These are phyloP conservation scores for Nemania serpens DNA, from an alignment of 2,329 filamentous ascomycete genomes.

Conservation along the genomic window DNA sequence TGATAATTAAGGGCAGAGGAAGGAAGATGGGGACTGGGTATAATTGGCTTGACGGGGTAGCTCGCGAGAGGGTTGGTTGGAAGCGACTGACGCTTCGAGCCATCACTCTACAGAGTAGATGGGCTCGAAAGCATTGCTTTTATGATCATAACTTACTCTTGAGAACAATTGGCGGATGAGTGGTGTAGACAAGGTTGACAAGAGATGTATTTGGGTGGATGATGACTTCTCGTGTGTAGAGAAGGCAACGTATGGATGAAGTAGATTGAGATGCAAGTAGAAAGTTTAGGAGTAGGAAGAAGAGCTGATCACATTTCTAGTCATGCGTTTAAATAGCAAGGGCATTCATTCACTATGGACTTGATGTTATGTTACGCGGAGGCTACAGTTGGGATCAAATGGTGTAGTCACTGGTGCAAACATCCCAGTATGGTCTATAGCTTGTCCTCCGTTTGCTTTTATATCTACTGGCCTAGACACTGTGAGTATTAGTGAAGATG, in stretches of 20 bases:
- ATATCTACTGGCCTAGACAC: no score
- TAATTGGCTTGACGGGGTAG: background rate
- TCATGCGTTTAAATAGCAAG: no score
- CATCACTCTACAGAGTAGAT: background rate
- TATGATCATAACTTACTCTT: background rate
- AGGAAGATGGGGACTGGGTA: background rate
- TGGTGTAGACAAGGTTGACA: background rate
- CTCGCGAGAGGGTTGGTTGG: background rate
- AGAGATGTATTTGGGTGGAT: background rate
- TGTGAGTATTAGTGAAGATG: no score
- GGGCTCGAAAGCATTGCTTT: background rate
- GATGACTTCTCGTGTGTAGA: background rate
- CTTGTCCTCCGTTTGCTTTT: no score
- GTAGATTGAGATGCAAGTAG: no score
- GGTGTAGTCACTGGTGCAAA: no score
- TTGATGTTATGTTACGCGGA: no score
- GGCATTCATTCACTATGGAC: no score
- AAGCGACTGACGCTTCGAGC: background rate
- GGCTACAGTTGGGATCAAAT: no score
- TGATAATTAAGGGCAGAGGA: background rate
- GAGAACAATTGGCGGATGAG: background rate
- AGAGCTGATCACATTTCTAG: no score
- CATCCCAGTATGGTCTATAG: no score
- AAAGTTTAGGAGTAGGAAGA: background rate
- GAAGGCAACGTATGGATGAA: background rate